These are phyloP conservation scores for Termitomyces sp. DNA, from an alignment of 768 basidiomycete species.

Conservation along the genomic window DNA sequence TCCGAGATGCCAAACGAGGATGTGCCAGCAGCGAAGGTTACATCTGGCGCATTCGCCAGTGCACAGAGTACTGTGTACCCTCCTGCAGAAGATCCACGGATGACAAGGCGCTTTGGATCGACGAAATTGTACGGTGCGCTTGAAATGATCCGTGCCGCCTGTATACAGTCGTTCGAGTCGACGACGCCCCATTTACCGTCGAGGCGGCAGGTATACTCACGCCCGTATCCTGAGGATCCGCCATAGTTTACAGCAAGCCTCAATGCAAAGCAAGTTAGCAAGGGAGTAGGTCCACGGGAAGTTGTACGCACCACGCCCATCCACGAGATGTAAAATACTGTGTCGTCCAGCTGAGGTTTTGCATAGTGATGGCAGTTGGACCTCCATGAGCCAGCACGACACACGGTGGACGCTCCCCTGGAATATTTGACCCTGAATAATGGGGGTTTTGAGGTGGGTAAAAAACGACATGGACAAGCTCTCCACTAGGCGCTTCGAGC, in stretches of 20 bases:
- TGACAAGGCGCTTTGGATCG: conserved; percentile 58
- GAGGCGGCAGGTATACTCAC: conserved; percentile 60
- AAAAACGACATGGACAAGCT: conserved; percentile 55
- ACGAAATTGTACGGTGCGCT: conserved; percentile 43
- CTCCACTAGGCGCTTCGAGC: conserved; percentile 27
- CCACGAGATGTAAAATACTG: conserved; percentile 69
- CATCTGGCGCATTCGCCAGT: conserved; percentile 33
- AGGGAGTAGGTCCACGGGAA: background rate
- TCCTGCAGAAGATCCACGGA: conserved; percentile 72
- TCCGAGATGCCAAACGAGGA: conserved; percentile 70
- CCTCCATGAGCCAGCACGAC: conserved; percentile 68
- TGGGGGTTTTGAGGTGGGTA: conserved; percentile 64
- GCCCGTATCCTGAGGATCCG: conserved; percentile 72
- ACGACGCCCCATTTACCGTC: conserved; percentile 67
- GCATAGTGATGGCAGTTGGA: conserved; percentile 46
- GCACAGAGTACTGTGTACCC: conserved; percentile 63
- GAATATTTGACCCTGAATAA: conserved; percentile 42
- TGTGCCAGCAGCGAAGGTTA: conserved; percentile 57
- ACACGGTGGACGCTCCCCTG: conserved; percentile 61
- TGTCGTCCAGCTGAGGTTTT: conserved; percentile 47
- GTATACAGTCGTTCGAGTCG: conserved; percentile 64
- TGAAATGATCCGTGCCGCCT: conserved; percentile 48
- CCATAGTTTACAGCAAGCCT: conserved; percentile 77
- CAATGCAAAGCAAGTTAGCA: conserved; percentile 8
- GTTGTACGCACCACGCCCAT: conserved; percentile 55